Evolutionary conservation across 2,329 filamentous ascomycete genomes (phyloP), one percentile per base, ranked within the genome.

Genomic region (Colletotrichum noveboracense): DNA sequence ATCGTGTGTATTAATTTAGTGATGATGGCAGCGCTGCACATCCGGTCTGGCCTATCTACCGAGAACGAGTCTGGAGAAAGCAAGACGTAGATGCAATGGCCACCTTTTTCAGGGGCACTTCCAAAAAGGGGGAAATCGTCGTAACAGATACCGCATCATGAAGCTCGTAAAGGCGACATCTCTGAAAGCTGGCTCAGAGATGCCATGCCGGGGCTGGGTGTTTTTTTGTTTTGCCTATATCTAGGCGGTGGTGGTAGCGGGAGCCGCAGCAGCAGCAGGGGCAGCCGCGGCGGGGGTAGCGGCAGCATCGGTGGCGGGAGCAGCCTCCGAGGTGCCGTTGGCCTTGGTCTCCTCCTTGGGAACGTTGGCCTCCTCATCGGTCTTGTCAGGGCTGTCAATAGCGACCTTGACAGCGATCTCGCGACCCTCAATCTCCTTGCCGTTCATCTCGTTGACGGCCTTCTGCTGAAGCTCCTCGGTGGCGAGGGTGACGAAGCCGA

Each of bases 321-420:
- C 78, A 71, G 80, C 75, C 78, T 84, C 84, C 71, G 83, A 80
- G 77, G 89, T 86, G 76, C 84, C 86, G 79, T 87, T 86, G 79
- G 83, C 80, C 82, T 87, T 86, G 77, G 81, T 80, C 80, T 74
- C 70, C 78, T 89, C 87, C 67, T 86, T 83, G 74, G 85, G 86
- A 78, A 87, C 87, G 82, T 90, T 94, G 83, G 94, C 92, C 85
- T 98, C 96, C 88, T 98, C 96, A 79, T 94, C 92, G 76, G 92
- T 93, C 94, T 98, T 99, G 88, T 97, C 96, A 79, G 97, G 97
- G 91, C 96, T 98, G 90, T 99, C 97, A 84, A 99, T 98, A 84
- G 97, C 97, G 85, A 99, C 96, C 94, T 99, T 99, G 91, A 99
- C 97, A 79, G 97, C 97, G 81, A 99, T 99, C 90, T 98, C 96